These are phyloP conservation scores for Orbilia blumenaviensis DNA, from an alignment of 2,329 filamentous ascomycete species.

Conservation along the genomic window DNA sequence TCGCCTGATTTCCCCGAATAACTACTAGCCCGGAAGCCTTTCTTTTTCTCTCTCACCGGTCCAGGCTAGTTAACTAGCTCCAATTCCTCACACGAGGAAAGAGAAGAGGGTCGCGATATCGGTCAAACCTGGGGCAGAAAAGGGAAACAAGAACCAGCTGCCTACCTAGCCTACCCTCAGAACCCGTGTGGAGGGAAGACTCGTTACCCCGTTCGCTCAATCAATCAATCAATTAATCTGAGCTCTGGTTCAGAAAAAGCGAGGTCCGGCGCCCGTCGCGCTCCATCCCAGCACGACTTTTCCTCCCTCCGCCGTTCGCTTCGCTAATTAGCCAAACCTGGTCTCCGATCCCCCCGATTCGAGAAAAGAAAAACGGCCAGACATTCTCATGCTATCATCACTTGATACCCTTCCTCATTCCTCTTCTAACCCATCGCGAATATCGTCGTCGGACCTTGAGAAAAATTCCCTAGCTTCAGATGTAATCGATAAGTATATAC, in stretches of 20 bases:
- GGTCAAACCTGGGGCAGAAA: not conserved
- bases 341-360: no score
- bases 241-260: no score
- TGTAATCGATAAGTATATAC: not conserved
- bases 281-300: no score
- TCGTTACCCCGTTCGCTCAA: no score
- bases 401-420: constrained; percentile 7
- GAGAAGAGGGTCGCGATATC: constrained; percentile 5
- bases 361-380: not conserved
- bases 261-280: no score
- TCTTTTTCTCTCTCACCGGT: not conserved
- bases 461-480: no score
- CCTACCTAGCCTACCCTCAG: not conserved
- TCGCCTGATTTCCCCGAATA: constrained; percentile 11
- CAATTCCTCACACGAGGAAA: not conserved
- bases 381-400: constrained; percentile 33
- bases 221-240: not conserved
- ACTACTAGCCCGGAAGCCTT: no score
- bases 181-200: no score
- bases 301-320: not conserved
- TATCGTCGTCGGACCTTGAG: no score
- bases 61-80: not conserved
- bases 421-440: not conserved
- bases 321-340: no score
- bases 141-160: no score